Evolutionary conservation across 2,329 filamentous ascomycete genomes (phyloP), one percentile per base, ranked within the genome.

Genomic region (Biscogniauxia mediterranea): DNA sequence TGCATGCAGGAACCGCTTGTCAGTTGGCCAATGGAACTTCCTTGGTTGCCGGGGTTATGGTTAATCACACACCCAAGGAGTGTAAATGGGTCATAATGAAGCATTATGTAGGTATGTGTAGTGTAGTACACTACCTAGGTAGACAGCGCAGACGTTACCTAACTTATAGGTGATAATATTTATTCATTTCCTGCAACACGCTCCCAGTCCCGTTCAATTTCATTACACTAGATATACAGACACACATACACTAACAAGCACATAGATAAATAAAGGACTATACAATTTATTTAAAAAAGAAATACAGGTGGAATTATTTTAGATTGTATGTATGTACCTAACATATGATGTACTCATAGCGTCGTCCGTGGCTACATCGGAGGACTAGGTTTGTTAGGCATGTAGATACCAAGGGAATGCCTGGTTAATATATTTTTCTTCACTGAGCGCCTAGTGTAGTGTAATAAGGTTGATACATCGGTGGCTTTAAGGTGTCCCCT

Each of bases 131-230:
- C 23, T 23, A 23, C 2, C 2, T 23, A 23, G 23, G 23, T 23
- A 23, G 23, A 23, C 23, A 5, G 23, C 23, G 23, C 23, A 23
- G 23, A 23, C 23, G 23, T 23, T 23, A 23, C 23, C 23, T 23
- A 23, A 23, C 23, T 5, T 23, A 23, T 23, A 23, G 23, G 23
- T 23, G 23, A 5, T 54, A 20, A 20, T 52, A 46, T 23, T n/a
- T 1, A n/a, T 38, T 28, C 50, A 32, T 54, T 54, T 21, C 17
- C 13, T 52, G 55, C 58, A 56, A 61, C 5, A 23, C 55, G 55
- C 7, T 32, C 3, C 7, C 7, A 32, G 28, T 32, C 28, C 28
- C 28, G 7, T 32, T 32, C 28, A 32, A 4, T 32, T 9, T 32
- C 28, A 32, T 13, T 32, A 52, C 23, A 23, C 5, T 23, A 23